Base-by-base conservation (phyloP, 441 rosid species). In the Omphalea diandra region DNA sequence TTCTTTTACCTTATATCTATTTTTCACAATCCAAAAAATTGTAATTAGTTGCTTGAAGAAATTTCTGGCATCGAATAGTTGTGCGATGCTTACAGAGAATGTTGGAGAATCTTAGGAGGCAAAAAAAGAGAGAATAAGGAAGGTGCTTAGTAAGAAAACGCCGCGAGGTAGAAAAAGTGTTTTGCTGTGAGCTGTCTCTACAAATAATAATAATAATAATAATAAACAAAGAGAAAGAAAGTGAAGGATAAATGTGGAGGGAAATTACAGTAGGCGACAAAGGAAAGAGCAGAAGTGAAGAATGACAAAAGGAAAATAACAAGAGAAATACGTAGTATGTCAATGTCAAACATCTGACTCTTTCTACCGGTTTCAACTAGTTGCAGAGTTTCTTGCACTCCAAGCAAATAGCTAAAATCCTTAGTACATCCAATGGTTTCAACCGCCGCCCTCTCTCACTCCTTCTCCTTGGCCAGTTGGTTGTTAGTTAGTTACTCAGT, bases 281-380 rank as follows among this genome's bases (percentile, higher is more conserved):
- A 15, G 69, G 65, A 68, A 49, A 65, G 58, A 46, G 58, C 17
- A 31, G 12, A 47, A 22, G 47, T 54, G 57, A 29, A 69, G 62
- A 68, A 32, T 15, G 86, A 79, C 85, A 62, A 73, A 47, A 22
- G 71, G 49, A 75, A 78, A 71, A 53, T 41, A 84, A 81, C 85
- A 73, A 78, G 8, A 2, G 22, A 27, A 32, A 9, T 7, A 3
- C 1, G n/a, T 40, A n/a, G 35, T 24, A 2, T 11, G 35, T 40
- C 12, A 14, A 62, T 27, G 32, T 2, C 4, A 31, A 32, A 32
- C 36, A 18, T 35, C n/a, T 50, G 68, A 22, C 57, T 14, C 0
- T 31, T 40, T 52, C 60, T 35, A 14, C n/a, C n/a, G n/a, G 1
- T 31, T 40, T 52, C 60, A 49, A 14, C n/a, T n/a, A n/a, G 12